Base-by-base conservation (phyloP, 345 rosid species). In the Camelina sativa region DNA sequence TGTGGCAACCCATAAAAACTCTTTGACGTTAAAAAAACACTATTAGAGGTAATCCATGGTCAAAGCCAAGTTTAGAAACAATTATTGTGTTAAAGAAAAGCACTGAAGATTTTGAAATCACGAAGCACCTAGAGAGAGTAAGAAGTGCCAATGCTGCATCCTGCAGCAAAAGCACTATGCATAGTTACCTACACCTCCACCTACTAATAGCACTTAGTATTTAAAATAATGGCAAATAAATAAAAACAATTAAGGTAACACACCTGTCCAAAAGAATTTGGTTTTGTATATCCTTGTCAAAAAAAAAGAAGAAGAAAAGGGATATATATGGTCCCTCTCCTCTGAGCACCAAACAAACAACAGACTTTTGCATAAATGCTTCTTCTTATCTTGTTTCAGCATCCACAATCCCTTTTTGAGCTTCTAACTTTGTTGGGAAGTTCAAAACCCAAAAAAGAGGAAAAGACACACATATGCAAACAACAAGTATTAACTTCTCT, bases 301-400 rank as follows among this genome's bases (percentile, higher is more conserved):
- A 48, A 62, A 62, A 61, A 20, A n/a, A 71, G 50, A 59, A 47
- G 16, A 38, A 38, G 28, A 59, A 48, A 71, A 65, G 9, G 37
- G n/a, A 25, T 34, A 17, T 37, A 25, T 44, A 67, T 76, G 80
- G 80, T 76, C 80, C 80, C 53, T 74, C 37, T 8, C 32, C 57
- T 44, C 75, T 69, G 79, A 74, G 47, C 71, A 74, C 22, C 30
- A 28, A 34, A 34, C 58, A 73, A 54, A 30, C 57, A 68, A 69
- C 67, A 79, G 57, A 74, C 81, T 72, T 72, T 72, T 52, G 69
- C 62, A 67, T 79, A 68, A 79, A 79, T 73, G 79, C 79, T 79
- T 74, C 56, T 56, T 68, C 75, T 68, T 59, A 56, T 37, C 67
- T 63, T 48, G 73, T 58, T 28, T 60, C 62, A 48, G 73, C 37